Conservation (phyloP, 75 land plant genomes). For the Cupressus sempervirens region DNA sequence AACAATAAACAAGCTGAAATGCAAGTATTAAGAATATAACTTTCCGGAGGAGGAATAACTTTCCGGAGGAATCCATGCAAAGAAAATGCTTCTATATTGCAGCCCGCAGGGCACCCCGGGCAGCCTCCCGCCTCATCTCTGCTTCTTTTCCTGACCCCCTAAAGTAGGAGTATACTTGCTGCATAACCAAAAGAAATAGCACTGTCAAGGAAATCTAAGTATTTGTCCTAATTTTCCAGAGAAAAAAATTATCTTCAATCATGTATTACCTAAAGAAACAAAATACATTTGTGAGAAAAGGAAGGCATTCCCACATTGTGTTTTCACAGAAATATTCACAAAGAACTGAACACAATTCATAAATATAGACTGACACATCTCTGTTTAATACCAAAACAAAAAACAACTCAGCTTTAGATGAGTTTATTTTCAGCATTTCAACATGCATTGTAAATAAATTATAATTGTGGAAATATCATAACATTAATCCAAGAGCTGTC, state of each 20-base stretch:
- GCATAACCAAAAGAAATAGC: slow-evolving; percentile 17
- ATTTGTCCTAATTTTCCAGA: not conserved
- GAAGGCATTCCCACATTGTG: no score
- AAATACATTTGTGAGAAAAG: not conserved
- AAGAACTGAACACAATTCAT: not conserved
- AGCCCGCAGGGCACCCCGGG: slow-evolving; percentile 60
- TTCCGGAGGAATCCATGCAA: not conserved
- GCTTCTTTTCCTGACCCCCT: slow-evolving; percentile 86
- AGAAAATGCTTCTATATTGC: slow-evolving; percentile 27
- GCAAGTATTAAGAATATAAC: not conserved
- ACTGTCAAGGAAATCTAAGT: not conserved
- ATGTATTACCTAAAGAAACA: not conserved
- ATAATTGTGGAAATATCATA: not conserved
- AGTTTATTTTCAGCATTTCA: not conserved
- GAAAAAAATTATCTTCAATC: not conserved
- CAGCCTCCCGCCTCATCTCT: slow-evolving; percentile 75
- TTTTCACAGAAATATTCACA: not conserved
- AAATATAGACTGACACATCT: not conserved
- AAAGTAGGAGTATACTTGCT: slow-evolving; percentile 91
- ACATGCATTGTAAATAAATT: not conserved
- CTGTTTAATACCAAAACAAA: no score
- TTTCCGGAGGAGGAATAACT: not conserved
- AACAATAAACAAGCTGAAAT: not conserved
- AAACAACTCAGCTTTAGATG: not conserved
- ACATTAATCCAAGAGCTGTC: not conserved